Base-by-base conservation (phyloP, 176 grass and related monocot species). In the Aegilops sharonensis region DNA sequence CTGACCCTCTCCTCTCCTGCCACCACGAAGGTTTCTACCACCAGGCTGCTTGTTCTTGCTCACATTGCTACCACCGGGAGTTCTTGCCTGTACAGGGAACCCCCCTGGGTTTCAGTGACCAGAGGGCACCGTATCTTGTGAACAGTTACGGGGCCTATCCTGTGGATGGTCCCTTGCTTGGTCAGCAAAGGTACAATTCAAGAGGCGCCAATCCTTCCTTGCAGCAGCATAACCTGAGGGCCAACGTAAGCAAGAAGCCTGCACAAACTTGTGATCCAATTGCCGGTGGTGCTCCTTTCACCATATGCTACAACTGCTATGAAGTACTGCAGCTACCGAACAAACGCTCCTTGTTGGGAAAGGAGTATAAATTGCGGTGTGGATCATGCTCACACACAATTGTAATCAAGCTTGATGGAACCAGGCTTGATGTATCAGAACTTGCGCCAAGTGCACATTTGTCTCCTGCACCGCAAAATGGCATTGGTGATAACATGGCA, bases 291-390 rank as follows among this genome's bases (percentile, higher is more conserved):
- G 88, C 96, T 30, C 96, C 96, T 47, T 98, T 98, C 80, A 84
- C 91, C 11, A 77, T 95, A 85, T 98, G 96, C 79, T 98, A 87
- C 79, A 98, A 92, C 74, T 98, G 96, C 63, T 91, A 88, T 32
- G 93, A 98, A 91, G 89, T 98, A 61, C 85, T 98, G 24, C 91
- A 94, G 77, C 68, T 98, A 81, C 93, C 93, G 36, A 88, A 82
- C 17, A 91, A 86, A 77, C 82, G 37, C 75, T 86, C 86, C 47
- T 71, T 52, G 27, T 68, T 66, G 45, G 84, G 84, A 9, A 94
- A 95, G 65, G 92, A 91, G 80, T 81, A 92, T 90, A 95, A 89
- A 57, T 68, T 95, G 79, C 78, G 79, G 15, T 98, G 96, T 83
- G 96, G 94, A 39, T 92, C 94, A 47, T 98, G 96, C 88, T 95